Base-by-base conservation (phyloP, 805 yeast species). In the Komagataella pastoris region DNA sequence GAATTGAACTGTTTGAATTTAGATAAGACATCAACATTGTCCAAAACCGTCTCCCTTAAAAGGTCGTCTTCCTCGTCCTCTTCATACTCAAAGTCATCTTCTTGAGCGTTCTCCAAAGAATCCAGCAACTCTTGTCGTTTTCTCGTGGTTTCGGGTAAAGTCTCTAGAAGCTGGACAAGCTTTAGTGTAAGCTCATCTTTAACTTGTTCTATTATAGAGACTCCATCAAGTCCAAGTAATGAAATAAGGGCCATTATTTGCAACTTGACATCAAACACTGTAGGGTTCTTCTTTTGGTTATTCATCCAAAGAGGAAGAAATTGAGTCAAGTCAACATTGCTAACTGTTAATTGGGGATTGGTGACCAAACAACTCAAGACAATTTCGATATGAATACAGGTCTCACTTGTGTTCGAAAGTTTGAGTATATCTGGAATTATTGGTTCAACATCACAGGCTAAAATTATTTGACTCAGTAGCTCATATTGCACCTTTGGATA, bases 191-290 rank as follows among this genome's bases (percentile, higher is more conserved):
- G 40, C 14, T 30, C 14, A 14, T 30, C 40, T 14, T 30, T 30
- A 4, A 30, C 40, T 8, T 30, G 40, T 30, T 30, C 40, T 8
- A 30, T 30, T 30, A 30, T 10, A 10, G 40, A 8, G 5, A 30
- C 14, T 30, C 40, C 40, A 30, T 30, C 40, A 30, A 67, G 68
- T 12, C 66, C 59, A 17, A 75, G 54, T 17, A 76, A 58, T 2
- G 76, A 57, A 45, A 74, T 64, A 47, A 75, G 60, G 0, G 79
- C 72, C 58, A 78, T 61, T 5, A 75, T 72, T 61, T 78, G 80
- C 47, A 77, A 62, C 57, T 77, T 78, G 55, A 79, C 68, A 24
- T 80, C 82, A 55, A 75, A 77, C 18, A 76, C 81, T 54, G 81
- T 77, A 62, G 75, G 70, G 53, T 54, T 46, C 7, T 67, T 71